These are phyloP conservation scores for Sequoia sempervirens DNA, from an alignment of 75 land plant species.

Conservation along the genomic window DNA sequence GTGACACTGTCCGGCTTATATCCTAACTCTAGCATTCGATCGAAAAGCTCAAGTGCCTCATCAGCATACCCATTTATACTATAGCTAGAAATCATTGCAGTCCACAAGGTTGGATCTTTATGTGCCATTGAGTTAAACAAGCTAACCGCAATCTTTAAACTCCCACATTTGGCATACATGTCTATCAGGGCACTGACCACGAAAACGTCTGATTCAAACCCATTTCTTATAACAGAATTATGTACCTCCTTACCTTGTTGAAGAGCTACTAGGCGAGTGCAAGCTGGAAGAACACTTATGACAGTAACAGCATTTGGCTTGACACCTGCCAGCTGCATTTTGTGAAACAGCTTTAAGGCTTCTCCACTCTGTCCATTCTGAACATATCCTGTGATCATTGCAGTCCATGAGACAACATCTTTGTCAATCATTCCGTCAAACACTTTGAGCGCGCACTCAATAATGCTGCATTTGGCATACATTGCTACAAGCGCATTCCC, in stretches of 20 bases:
- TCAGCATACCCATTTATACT: conserved; percentile 10
- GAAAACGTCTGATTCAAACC: background rate
- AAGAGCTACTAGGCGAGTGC: conserved; percentile 10
- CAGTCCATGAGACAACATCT: conserved; percentile 18
- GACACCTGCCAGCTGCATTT: conserved; percentile 3
- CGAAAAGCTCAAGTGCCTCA: conserved; percentile 3
- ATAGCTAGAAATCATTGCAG: conserved; percentile 12
- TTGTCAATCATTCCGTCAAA: background rate
- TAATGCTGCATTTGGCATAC: background rate
- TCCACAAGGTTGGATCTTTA: conserved; percentile 12
- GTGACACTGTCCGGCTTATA: conserved; percentile 2
- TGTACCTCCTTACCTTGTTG: conserved; percentile 9
- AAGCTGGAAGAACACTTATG: conserved; percentile 13
- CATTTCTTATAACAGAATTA: conserved; percentile 6
- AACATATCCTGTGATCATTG: conserved; percentile 17
- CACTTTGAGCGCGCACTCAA: background rate
- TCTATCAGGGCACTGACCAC: conserved; percentile 1
- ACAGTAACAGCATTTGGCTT: conserved; percentile 7
- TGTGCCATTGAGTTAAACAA: conserved; percentile 5
- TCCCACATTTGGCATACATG: conserved; percentile 14
- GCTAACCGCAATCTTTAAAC: conserved; percentile 1
- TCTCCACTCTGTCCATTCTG: background rate
- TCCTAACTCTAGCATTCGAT: background rate
- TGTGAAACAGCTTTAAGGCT: conserved; percentile 12
- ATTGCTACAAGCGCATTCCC: conserved; percentile 3